phyloP scores from a whole-genome alignment of 306 rosid species.

The Vigna unguiculata region DNA sequence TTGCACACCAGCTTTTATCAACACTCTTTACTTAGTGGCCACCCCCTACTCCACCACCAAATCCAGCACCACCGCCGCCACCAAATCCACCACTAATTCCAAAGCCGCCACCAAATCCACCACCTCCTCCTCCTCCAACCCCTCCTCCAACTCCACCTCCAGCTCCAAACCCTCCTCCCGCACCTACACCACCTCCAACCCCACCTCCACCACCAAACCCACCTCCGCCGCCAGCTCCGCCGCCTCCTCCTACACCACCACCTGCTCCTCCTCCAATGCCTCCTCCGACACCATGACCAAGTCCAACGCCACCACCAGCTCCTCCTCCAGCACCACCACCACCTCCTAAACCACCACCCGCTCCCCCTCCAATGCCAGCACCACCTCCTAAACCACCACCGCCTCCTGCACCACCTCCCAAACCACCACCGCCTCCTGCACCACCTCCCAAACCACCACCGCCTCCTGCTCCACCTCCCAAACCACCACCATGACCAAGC shows the following conservation, averaged over 20 bases:
- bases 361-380: constrained; percentile 26
- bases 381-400: constrained; percentile 43
- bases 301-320: neutral
- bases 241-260: constrained; percentile 28
- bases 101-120: constrained; percentile 14
- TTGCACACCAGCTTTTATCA: neutral
- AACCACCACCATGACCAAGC: constrained; percentile 10
- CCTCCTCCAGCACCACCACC: neutral
- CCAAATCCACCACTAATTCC: neutral
- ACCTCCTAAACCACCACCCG: constrained; percentile 8
- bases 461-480: too few species aligned
- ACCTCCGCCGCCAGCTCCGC: constrained; percentile 40
- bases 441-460: constrained; percentile 25
- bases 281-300: neutral
- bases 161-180: constrained; percentile 35
- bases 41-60: constrained; percentile 12
- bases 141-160: constrained; percentile 43
- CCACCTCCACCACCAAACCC: constrained; percentile 22
- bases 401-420: neutral
- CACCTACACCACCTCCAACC: constrained; percentile 35
- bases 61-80: neutral
- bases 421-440: constrained; percentile 33
- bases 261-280: constrained; percentile 27
- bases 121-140: neutral
- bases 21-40: neutral